phyloP scores from a whole-genome alignment of 495 filamentous ascomycete species.

The Aspergillus biplanus region DNA sequence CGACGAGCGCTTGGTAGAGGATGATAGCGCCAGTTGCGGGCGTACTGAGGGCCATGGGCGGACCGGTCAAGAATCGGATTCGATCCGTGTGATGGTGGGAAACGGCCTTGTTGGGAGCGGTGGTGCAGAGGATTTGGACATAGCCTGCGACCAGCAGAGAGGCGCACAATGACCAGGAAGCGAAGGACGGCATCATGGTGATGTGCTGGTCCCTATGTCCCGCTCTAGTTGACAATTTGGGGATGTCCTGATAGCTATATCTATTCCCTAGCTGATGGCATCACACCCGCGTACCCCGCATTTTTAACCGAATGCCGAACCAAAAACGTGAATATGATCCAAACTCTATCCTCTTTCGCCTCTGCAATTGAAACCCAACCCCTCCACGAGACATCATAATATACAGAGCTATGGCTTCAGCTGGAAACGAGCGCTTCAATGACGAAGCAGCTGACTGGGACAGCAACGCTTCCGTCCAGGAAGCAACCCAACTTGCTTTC shows the following conservation, averaged over 20 bases:
- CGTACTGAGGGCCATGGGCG: not conserved
- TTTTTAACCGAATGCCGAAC: constrained; percentile 7
- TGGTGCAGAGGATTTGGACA: constrained; percentile 4
- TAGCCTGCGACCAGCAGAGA: constrained; percentile 9
- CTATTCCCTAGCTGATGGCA: not conserved
- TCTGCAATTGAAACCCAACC: not conserved
- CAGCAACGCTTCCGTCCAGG: constrained; percentile 24
- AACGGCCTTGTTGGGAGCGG: constrained; percentile 6
- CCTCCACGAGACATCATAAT: not conserved
- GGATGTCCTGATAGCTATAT: not conserved
- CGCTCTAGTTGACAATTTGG: not conserved
- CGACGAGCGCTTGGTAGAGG: constrained; percentile 13
- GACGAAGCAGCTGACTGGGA: constrained; percentile 31
- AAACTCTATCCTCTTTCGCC: not conserved
- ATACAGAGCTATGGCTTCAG: constrained; percentile 5
- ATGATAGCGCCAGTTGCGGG: not conserved
- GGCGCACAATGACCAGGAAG: constrained; percentile 1
- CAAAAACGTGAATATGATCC: not conserved
- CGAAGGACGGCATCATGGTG: constrained; percentile 9
- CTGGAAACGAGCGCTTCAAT: constrained; percentile 29
- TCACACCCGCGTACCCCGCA: constrained; percentile 8
- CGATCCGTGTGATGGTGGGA: constrained; percentile 9
- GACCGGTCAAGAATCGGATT: constrained; percentile 4
- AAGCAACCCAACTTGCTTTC: constrained; percentile 25
- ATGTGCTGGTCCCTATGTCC: not conserved